These are phyloP conservation scores for Scalesia atractyloides DNA, from an alignment of 129 eudicot species.

Conservation along the genomic window DNA sequence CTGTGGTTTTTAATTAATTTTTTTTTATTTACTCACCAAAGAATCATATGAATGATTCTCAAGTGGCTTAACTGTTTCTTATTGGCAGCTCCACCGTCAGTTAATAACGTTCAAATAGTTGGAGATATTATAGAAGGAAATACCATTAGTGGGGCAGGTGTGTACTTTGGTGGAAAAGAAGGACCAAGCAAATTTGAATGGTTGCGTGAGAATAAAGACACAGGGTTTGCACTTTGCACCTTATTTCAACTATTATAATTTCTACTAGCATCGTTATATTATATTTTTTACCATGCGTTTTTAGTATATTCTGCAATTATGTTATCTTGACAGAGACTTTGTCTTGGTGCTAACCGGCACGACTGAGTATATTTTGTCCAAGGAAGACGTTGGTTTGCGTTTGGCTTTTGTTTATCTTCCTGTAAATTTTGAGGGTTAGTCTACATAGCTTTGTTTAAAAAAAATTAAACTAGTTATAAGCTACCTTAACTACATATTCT, in stretches of 20 bases:
- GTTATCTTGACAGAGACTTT: conserved; percentile 57
- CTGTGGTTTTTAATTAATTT: conserved; percentile 3
- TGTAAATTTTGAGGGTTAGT: conserved; percentile 83
- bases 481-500: conserved; percentile 6
- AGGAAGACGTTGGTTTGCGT: conserved; percentile 78
- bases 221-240: conserved; percentile 54
- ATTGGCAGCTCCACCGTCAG: conserved; percentile 91
- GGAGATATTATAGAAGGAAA: conserved; percentile 85
- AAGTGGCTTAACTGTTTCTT: conserved; percentile 15
- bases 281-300: neutral
- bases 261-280: neutral
- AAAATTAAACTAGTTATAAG: conserved; percentile 17
- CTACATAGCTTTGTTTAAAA: conserved; percentile 22
- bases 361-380: conserved; percentile 67
- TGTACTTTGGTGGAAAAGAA: conserved; percentile 97
- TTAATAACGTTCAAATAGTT: conserved; percentile 62
- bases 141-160: conserved; percentile 66
- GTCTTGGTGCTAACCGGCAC: conserved; percentile 70
- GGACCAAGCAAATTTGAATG: conserved; percentile 99
- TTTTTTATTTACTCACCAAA: conserved; percentile 15
- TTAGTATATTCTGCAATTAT: conserved; percentile 21
- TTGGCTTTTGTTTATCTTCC: conserved; percentile 83
- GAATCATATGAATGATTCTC: conserved; percentile 2
- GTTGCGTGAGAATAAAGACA: conserved; percentile 85
- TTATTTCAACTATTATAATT: neutral